Percentiles rank a stretch among this genome's conserved stretches.
phyloP scores from a whole-genome alignment of 1,284 basidiomycete genomes.

The Xerocomus cyaneibrunnescens region DNA sequence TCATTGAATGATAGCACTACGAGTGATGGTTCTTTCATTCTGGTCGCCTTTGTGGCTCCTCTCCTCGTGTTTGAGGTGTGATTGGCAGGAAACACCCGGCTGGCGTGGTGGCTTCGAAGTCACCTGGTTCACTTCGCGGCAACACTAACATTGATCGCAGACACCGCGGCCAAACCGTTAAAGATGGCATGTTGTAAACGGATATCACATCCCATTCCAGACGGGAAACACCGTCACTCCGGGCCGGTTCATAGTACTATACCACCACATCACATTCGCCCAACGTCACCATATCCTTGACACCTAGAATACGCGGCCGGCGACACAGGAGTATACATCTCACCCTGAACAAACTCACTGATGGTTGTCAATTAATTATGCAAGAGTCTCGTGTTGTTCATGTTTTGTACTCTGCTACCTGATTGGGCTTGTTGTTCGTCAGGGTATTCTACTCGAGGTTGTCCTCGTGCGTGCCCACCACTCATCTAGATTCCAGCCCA shows the following conservation, averaged over 20 bases:
- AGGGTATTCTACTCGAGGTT: constrained; percentile 5
- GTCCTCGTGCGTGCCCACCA: constrained; percentile 13
- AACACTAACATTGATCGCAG: not conserved
- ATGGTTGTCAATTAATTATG: constrained; percentile 1
- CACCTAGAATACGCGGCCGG: not conserved
- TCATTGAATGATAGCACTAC: not conserved
- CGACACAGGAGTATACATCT: not conserved
- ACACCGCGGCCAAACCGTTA: constrained; percentile 1
- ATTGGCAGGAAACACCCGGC: not conserved
- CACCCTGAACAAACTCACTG: not conserved
- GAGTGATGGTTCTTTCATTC: not conserved
- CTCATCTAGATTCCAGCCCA: constrained; percentile 24
- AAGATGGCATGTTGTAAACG: not conserved
- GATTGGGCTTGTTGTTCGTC: constrained; percentile 6
- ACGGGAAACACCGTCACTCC: not conserved
- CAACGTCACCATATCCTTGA: not conserved
- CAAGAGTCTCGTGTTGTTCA: constrained; percentile 9
- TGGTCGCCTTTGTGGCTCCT: not conserved
- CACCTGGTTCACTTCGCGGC: not conserved
- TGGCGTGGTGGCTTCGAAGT: not conserved
- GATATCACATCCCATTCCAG: not conserved
- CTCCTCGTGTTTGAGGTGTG: not conserved
- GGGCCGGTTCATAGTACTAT: not conserved
- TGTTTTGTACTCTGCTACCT: not conserved
- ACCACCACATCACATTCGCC: not conserved